phyloP scores from a whole-genome alignment of 2,329 filamentous ascomycete genomes.

The Camptophora hylomeconis region DNA sequence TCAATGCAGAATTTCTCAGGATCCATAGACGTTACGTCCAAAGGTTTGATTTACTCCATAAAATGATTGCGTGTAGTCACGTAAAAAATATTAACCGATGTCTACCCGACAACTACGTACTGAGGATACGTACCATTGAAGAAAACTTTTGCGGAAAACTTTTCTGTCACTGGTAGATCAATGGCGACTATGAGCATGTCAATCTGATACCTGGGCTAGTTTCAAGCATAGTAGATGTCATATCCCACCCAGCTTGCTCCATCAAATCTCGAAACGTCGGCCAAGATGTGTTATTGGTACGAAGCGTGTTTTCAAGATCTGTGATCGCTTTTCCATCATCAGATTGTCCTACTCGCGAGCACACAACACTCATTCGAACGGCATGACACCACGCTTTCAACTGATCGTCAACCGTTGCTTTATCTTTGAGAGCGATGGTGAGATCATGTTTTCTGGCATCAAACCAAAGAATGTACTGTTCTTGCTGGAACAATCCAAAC shows the following conservation, averaged over 20 bases:
- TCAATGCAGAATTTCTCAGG: not conserved
- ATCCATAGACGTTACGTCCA: too few species aligned
- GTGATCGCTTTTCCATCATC: constrained; percentile 1
- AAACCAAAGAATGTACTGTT: constrained; percentile 51
- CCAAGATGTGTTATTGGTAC: constrained; percentile 8
- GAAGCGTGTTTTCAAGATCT: constrained; percentile 8
- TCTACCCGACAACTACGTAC: too few species aligned
- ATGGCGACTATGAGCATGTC: too few species aligned
- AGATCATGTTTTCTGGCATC: constrained; percentile 29
- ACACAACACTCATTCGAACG: constrained; percentile 19
- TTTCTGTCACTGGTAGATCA: too few species aligned
- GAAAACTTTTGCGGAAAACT: too few species aligned
- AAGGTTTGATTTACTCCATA: too few species aligned
- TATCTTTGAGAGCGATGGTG: constrained; percentile 52
- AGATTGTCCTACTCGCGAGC: not conserved
- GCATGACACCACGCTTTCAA: constrained; percentile 52
- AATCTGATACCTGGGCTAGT: constrained; percentile 5
- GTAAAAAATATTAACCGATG: too few species aligned
- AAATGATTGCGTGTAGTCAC: not conserved
- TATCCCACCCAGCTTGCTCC: constrained; percentile 12
- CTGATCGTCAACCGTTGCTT: constrained; percentile 35
- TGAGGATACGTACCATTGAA: too few species aligned
- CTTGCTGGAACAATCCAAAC: constrained; percentile 35
- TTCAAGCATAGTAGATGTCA: constrained; percentile 11
- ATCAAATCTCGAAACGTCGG: constrained; percentile 5